phyloP scores from a whole-genome alignment of 2,329 filamentous ascomycete species.

The Chaetomium strumarium region DNA sequence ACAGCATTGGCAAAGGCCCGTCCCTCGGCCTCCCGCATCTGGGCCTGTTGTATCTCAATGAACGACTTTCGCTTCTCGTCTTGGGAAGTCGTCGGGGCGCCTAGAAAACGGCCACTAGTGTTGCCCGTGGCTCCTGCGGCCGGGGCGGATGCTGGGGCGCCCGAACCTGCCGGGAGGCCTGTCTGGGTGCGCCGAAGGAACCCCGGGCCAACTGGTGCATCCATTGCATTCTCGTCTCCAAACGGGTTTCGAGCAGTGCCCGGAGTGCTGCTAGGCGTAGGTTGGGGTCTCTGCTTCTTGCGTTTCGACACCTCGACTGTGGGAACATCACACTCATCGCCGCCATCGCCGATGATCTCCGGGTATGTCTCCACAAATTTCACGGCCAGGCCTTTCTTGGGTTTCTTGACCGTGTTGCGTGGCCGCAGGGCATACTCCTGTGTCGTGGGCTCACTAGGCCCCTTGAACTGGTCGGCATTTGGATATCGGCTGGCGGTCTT shows the following conservation, averaged over 20 bases:
- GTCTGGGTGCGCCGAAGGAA: conserved; percentile 54
- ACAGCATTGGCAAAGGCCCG: conserved; percentile 50
- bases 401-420: conserved; percentile 42
- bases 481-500: conserved; percentile 50
- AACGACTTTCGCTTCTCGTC: conserved; percentile 53
- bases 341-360: conserved; percentile 83
- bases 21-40: conserved; percentile 57
- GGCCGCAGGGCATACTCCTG: conserved; percentile 41
- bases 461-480: conserved; percentile 43
- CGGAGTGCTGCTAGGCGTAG: conserved; percentile 30
- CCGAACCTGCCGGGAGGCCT: conserved; percentile 38
- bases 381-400: conserved; percentile 64
- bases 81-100: conserved; percentile 30
- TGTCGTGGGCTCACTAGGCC: conserved; percentile 28
- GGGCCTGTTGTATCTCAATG: conserved; percentile 52
- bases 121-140: conserved; percentile 32
- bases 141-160: conserved; percentile 24
- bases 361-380: conserved; percentile 67
- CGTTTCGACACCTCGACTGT: conserved; percentile 63
- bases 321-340: conserved; percentile 74
- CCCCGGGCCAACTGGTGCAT: conserved; percentile 48
- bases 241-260: conserved; percentile 22
- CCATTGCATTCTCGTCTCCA: conserved; percentile 23
- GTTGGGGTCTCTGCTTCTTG: conserved; percentile 38
- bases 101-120: conserved; percentile 31